Percentiles rank a stretch among this genome's conserved stretches.
phyloP scores from a whole-genome alignment of 2,329 filamentous ascomycete species.

The Colletotrichum camelliae region DNA sequence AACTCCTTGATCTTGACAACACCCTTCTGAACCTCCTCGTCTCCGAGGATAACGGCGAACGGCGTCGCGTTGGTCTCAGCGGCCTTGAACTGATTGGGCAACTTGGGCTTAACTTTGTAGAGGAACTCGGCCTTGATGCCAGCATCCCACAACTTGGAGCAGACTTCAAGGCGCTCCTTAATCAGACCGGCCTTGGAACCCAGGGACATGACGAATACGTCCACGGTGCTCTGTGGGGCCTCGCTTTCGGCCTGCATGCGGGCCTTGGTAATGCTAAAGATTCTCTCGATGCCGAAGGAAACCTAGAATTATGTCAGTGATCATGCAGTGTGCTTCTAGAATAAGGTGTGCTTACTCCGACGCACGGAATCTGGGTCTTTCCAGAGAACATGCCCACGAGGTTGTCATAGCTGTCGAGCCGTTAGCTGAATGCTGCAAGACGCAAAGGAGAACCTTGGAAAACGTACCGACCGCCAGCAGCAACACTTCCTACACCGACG shows the following conservation, averaged over 20 bases:
- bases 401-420: conserved; percentile 84
- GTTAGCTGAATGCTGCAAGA: not conserved
- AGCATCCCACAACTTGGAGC: conserved; percentile 79
- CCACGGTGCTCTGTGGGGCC: conserved; percentile 67
- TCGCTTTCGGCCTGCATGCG: conserved; percentile 67
- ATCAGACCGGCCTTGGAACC: conserved; percentile 84
- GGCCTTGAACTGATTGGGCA: conserved; percentile 88
- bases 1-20: conserved; percentile 86
- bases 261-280: conserved; percentile 87
- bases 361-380: conserved; percentile 86
- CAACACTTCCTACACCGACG: conserved; percentile 83
- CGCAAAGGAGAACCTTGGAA: no score
- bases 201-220: conserved; percentile 95
- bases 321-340: not conserved
- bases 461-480: conserved; percentile 72
- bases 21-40: conserved; percentile 84
- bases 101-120: conserved; percentile 89
- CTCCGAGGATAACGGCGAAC: conserved; percentile 86
- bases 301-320: conserved; percentile 53
- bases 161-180: conserved; percentile 83
- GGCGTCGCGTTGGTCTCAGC: conserved; percentile 82
- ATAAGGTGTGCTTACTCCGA: conserved; percentile 54
- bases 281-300: conserved; percentile 94
- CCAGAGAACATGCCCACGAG: conserved; percentile 93
- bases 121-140: conserved; percentile 92